These are phyloP conservation scores for Globisporangium takayamanum DNA, from an alignment of 352 stramenopile genomes.

Conservation along the genomic window DNA sequence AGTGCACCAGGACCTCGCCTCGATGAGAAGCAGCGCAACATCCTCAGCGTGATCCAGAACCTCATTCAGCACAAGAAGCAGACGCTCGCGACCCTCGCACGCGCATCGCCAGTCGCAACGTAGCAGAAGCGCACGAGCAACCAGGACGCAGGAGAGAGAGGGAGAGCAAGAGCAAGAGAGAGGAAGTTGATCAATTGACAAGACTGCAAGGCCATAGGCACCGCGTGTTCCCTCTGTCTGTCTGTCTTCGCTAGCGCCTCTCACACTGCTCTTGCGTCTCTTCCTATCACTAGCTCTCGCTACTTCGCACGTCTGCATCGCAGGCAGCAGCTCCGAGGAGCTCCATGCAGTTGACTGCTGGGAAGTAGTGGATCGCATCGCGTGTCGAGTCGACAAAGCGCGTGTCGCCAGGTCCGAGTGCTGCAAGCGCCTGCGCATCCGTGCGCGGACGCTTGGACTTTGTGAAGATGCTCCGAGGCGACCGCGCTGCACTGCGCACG, in stretches of 20 bases:
- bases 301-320: conserved; percentile 33
- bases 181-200: background rate
- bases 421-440: conserved; percentile 11
- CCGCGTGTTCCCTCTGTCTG: background rate
- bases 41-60: conserved; percentile 69
- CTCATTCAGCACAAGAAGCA: conserved; percentile 78
- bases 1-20: conserved; percentile 10
- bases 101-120: conserved; percentile 16
- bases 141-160: background rate
- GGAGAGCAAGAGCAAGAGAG: background rate
- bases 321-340: conserved; percentile 49
- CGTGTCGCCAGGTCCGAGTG: conserved; percentile 33
- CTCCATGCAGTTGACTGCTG: conserved; percentile 72
- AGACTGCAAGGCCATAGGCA: background rate
- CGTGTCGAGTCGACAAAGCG: conserved; percentile 39
- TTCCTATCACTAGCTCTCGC: background rate
- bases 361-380: conserved; percentile 69
- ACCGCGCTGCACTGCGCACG: conserved; percentile 14
- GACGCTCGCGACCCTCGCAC: conserved; percentile 44
- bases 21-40: conserved; percentile 58
- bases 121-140: conserved; percentile 1
- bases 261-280: background rate
- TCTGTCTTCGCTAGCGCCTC: background rate
- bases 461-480: conserved; percentile 24
- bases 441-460: conserved; percentile 4